phyloP scores from a whole-genome alignment of 768 basidiomycete genomes.

The Rhodotorula paludigena region DNA sequence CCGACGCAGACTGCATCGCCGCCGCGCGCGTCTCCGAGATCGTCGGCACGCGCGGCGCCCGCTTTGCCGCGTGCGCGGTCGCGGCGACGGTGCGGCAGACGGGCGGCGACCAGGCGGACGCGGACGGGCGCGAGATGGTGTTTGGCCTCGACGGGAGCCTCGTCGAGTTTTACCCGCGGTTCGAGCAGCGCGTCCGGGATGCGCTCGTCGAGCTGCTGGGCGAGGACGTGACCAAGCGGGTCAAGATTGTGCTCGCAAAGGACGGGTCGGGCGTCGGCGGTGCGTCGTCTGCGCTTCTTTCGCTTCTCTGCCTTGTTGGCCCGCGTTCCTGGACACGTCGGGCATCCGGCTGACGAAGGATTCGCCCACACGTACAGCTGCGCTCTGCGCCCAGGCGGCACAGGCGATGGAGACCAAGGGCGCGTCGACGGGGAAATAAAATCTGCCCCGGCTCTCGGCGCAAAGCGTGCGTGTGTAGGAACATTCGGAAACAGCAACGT shows the following conservation, averaged over 20 bases:
- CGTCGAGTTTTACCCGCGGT: constrained; percentile 86
- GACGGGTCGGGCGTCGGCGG: constrained; percentile 97
- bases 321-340: not conserved
- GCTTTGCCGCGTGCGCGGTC: constrained; percentile 77
- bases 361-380: constrained; percentile 5
- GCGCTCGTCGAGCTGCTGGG: constrained; percentile 74
- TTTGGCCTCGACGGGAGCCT: constrained; percentile 94
- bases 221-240: constrained; percentile 67
- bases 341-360: not conserved
- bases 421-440: constrained; percentile 12
- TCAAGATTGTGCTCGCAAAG: constrained; percentile 87
- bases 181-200: constrained; percentile 66
- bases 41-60: constrained; percentile 75
- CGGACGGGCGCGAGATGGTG: constrained; percentile 51
- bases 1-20: constrained; percentile 57
- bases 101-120: constrained; percentile 50
- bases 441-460: too few species aligned
- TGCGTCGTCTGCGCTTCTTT: constrained; percentile 50
- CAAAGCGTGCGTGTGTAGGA: too few species aligned
- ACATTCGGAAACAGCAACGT: too few species aligned
- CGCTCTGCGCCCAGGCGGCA: constrained; percentile 36
- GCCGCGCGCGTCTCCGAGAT: constrained; percentile 73
- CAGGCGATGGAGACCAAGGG: constrained; percentile 30
- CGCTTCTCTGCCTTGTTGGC: not conserved
- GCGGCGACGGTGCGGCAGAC: constrained; percentile 83